Evolutionary conservation across 2,329 filamentous ascomycete species (phyloP).

Genomic region (Claviceps quebecensis): DNA sequence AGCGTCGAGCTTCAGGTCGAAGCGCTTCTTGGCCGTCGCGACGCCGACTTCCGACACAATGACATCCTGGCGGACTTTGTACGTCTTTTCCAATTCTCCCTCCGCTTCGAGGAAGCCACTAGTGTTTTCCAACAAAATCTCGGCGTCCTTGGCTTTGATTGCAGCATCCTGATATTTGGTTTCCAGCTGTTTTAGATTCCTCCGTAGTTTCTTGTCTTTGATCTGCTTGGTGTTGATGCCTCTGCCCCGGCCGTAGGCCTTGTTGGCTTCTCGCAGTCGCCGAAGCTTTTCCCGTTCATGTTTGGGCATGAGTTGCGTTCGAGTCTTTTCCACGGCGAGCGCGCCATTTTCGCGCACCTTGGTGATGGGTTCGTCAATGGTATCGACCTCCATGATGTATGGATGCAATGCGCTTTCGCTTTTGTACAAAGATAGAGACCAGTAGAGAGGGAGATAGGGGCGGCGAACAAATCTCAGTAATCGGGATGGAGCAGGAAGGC

Average conservation of each 20-base stretch:
- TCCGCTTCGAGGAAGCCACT: constrained; percentile 81
- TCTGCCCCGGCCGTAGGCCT: constrained; percentile 72
- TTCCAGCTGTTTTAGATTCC: constrained; percentile 67
- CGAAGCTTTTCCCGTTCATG: constrained; percentile 36
- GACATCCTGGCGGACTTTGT: constrained; percentile 81
- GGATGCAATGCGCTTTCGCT: constrained; percentile 6
- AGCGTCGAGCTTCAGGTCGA: constrained; percentile 71
- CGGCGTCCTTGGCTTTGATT: constrained; percentile 81
- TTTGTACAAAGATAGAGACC: background rate
- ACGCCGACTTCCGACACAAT: constrained; percentile 61
- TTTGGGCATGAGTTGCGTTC: constrained; percentile 38
- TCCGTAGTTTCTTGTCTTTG: constrained; percentile 79
- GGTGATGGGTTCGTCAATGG: constrained; percentile 19
- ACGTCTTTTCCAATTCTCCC: constrained; percentile 76
- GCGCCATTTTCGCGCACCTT: constrained; percentile 37
- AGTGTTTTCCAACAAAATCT: constrained; percentile 82
- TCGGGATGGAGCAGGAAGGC: background rate
- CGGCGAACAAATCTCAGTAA: background rate
- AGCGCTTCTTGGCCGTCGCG: constrained; percentile 82
- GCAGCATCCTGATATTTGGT: constrained; percentile 69
- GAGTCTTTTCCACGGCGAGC: constrained; percentile 31
- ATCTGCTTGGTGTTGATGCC: constrained; percentile 58
- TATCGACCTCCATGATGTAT: constrained; percentile 24
- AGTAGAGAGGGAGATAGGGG: background rate
- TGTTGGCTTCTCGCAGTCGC: constrained; percentile 48